A percentile compares a stretch with the other conserved stretches of the same genome.
phyloP scores from a whole-genome alignment of 2,329 filamentous ascomycete genomes.

The Berkeleyomyces rouxiae region DNA sequence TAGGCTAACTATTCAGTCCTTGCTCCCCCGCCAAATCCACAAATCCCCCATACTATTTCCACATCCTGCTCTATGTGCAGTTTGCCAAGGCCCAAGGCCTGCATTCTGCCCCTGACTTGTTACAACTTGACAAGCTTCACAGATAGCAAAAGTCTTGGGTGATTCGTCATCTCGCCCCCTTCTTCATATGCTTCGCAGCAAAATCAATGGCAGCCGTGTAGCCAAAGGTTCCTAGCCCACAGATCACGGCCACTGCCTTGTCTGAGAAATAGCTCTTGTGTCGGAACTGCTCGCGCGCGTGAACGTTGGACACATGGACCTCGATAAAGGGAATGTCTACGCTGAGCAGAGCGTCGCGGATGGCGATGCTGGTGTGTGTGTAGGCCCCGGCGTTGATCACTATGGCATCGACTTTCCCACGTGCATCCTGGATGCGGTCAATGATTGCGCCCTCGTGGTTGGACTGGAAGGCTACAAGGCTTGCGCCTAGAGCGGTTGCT shows the following conservation, averaged over 20 bases:
- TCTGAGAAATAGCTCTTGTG: conserved; percentile 58
- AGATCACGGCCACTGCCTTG: conserved; percentile 58
- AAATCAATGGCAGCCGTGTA: conserved; percentile 45
- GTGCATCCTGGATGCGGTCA: conserved; percentile 54
- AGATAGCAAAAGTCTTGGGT: background rate
- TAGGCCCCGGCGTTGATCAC: conserved; percentile 62
- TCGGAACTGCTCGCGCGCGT: conserved; percentile 51
- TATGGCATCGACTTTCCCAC: conserved; percentile 41
- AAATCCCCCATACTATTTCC: no score
- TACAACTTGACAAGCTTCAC: conserved; percentile 12
- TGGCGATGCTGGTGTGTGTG: conserved; percentile 60
- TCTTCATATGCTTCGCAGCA: conserved; percentile 28
- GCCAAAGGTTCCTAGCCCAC: conserved; percentile 47
- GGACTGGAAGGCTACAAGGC: conserved; percentile 49
- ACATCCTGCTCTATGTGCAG: background rate
- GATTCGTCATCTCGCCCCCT: conserved; percentile 16
- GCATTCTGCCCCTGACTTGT: background rate
- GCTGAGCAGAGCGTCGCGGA: conserved; percentile 56
- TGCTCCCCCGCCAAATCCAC: no score
- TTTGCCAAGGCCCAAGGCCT: background rate
- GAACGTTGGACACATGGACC: conserved; percentile 61
- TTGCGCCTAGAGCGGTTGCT: conserved; percentile 29
- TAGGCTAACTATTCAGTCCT: no score
- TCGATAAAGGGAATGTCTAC: conserved; percentile 60
- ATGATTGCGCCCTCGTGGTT: conserved; percentile 64